A percentile compares a stretch with the other conserved stretches of the same genome.
These are phyloP conservation scores for Blastobotrys ciferrii DNA, from an alignment of 1,139 yeast genomes.

Conservation along the genomic window DNA sequence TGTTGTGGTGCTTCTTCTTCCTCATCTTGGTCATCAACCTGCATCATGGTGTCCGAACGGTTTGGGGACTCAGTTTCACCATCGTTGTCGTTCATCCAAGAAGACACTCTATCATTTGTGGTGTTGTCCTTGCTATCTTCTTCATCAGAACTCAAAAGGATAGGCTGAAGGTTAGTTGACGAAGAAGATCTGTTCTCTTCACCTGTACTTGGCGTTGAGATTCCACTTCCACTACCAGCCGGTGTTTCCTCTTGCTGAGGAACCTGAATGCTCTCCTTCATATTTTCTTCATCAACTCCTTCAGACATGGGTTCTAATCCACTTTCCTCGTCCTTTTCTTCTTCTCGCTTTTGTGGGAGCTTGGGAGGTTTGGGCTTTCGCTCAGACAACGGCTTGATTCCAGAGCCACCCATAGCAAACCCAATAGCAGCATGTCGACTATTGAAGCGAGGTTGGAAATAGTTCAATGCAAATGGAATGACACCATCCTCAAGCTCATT, in stretches of 20 bases:
- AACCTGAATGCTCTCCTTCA: conserved; percentile 10
- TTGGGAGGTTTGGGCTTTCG: not conserved
- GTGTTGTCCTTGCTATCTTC: not conserved
- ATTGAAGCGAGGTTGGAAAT: not conserved
- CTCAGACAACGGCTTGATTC: not conserved
- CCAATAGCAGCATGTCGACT: not conserved
- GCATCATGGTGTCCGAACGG: too few relatives aligned
- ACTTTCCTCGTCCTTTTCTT: conserved; percentile 10
- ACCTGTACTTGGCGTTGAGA: not conserved
- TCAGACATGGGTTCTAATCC: conserved; percentile 3
- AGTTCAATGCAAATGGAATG: not conserved
- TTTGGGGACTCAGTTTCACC: not conserved
- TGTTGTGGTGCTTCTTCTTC: not conserved
- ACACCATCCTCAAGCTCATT: not conserved
- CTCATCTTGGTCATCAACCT: not conserved
- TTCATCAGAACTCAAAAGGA: conserved; percentile 14
- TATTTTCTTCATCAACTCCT: conserved; percentile 12
- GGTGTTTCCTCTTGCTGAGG: not conserved
- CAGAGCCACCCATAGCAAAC: not conserved
- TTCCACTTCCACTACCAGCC: not conserved
- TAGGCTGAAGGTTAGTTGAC: conserved; percentile 4
- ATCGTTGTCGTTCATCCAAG: not conserved
- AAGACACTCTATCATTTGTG: not conserved
- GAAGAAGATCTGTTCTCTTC: not conserved
- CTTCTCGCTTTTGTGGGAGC: not conserved